Evolutionary conservation across 169 alveolate genomes (phyloP), one percentile per base, ranked within the genome.

Genomic region (Sarcocystis neurona): DNA sequence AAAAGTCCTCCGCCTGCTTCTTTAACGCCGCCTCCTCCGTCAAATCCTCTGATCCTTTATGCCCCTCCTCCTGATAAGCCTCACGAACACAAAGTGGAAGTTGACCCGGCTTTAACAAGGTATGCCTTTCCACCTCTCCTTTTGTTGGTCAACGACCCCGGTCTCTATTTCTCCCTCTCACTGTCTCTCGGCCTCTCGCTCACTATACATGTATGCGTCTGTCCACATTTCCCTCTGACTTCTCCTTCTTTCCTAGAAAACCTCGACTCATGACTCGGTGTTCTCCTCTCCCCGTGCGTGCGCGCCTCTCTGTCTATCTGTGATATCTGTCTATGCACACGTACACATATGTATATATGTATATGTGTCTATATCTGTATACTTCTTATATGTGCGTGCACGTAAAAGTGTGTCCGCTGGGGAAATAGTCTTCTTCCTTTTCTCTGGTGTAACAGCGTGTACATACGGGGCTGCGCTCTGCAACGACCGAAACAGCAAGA

Each of bases 101-200:
- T 94, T 46, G 96, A 94, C 80, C 95, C 96, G 50, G 84, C 92
- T 91, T 93, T 94, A 41, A 93, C 96, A 41, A 39, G 93, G 95
- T 93, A 75, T 39, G 91, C 80, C 32, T 87, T 3, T 3, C 34
- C 8, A n/a, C 2, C 44, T 2, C n/a, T 32, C 20, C 18, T 8
- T 58, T 12, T 63, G 47, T 12, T 6, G 47, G 50, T 6, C 30
- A 50, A 20, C 32, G 82, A 80, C 39, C 34, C 15, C 32, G 56
- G 8, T 15, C 32, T 72, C 43, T 72, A 12, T n/a, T 15, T 79
- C 39, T 15, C 27, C 15, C 12, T 23, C 12, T n/a, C 87, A 79
- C 23, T 18, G 12, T 79, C n/a, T 77, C n/a, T 12, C 32, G 75
- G 12, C 32, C 18, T 79, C 18, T 79, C 20, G 12, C 34, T 79